Base-by-base conservation (phyloP, 768 basidiomycete species). In the Collybia mongolica region DNA sequence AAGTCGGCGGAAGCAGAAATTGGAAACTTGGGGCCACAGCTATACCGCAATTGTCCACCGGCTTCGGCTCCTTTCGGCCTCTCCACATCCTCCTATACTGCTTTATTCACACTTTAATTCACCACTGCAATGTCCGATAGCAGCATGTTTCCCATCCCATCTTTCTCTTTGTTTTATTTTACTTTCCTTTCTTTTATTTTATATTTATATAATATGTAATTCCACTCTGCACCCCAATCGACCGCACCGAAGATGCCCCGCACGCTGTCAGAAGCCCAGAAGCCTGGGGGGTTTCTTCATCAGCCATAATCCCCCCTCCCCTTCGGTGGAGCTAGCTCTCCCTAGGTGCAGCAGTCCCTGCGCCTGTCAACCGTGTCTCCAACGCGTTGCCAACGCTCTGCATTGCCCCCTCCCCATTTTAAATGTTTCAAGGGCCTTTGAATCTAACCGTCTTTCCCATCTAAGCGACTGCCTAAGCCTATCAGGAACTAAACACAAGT, bases 1-100 rank as follows among this genome's bases (percentile, higher is more conserved):
- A 52, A 54, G 51, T 56, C 58, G 60, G 65, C 61, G 61, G 58
- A 54, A 55, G 56, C 58, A 56, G 54, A 59, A 58, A 56, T 49
- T 37, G 59, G 46, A 54, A 60, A 45, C 32, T 36, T 52, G 43
- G 43, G 52, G 51, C 49, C 52, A 55, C 32, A 32, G 32, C 32
- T 32, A 32, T 32, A 32, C 52, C 54, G 53, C 54, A 53, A 54
- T 50, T 53, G 55, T 51, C 52, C 49, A 29, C 44, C 45, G 39
- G 49, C 48, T 26, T 44, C 39, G 40, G 38, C 40, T 51, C 50
- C 52, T 49, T 44, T 53, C 49, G 48, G 32, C 50, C 55, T 35
- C 51, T 55, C 55, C 54, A 4, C 24, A 55, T 57, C 24, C 15
- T 44, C 29, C 32, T 44, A 37, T 43, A 17, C 19, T 47, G 36